A percentile compares a stretch with the other conserved stretches of the same genome.
Evolutionary conservation across 2,329 filamentous ascomycete genomes (phyloP).

Genomic region (Colletotrichum theobromicola): DNA sequence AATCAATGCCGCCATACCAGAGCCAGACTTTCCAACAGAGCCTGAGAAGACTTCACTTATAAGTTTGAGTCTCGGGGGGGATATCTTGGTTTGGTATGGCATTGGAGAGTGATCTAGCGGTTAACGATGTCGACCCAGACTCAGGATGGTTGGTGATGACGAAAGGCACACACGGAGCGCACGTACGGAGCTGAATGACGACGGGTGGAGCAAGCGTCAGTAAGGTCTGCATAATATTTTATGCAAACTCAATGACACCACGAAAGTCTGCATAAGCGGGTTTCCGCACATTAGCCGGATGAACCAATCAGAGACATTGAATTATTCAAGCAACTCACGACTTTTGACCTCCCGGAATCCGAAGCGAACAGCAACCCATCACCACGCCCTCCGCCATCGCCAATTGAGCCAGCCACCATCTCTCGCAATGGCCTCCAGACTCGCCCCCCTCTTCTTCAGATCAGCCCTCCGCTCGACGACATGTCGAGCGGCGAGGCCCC

Average conservation of each 20-base stretch:
- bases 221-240: neutral
- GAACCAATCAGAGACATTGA: slow-evolving; percentile 18
- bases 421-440: slow-evolving; percentile 78
- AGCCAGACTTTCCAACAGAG: neutral
- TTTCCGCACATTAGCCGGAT: neutral
- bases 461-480: slow-evolving; percentile 70
- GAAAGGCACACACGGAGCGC: no score
- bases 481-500: slow-evolving; percentile 63
- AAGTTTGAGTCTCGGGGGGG: neutral
- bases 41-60: neutral
- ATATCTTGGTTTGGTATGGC: neutral
- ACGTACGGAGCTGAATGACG: neutral
- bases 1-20: neutral
- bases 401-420: slow-evolving; percentile 30
- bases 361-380: slow-evolving; percentile 3
- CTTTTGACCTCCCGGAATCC: slow-evolving; percentile 24
- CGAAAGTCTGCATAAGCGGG: neutral
- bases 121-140: neutral
- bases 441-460: slow-evolving; percentile 76
- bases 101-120: neutral
- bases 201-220: neutral
- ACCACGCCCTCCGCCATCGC: slow-evolving; percentile 20
- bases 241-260: slow-evolving; percentile 3
- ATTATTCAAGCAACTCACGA: slow-evolving; percentile 27
- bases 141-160: neutral